Evolutionary conservation across 2,329 filamentous ascomycete genomes (phyloP).

Genomic region (Tolypocladium album): DNA sequence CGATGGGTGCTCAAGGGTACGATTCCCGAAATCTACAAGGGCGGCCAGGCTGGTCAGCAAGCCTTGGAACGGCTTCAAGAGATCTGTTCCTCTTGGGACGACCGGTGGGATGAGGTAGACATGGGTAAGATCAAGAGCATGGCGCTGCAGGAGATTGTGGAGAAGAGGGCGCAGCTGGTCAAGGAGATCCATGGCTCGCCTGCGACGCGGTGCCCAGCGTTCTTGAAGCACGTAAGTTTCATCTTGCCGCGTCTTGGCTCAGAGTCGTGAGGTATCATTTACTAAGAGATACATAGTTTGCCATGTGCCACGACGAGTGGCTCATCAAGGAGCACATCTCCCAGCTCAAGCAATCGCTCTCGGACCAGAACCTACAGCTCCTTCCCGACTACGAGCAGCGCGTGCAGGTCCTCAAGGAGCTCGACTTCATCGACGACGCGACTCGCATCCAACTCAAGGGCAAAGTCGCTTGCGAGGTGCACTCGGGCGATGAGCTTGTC

Average conservation of each 20-base stretch:
- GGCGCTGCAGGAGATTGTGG: conserved; percentile 66
- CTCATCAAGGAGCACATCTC: conserved; percentile 89
- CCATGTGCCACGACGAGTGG: conserved; percentile 96
- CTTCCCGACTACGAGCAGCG: conserved; percentile 95
- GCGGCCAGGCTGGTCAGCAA: conserved; percentile 33
- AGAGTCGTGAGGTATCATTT: not conserved
- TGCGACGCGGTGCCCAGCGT: conserved; percentile 61
- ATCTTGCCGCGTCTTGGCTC: not conserved
- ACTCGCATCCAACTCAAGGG: conserved; percentile 90
- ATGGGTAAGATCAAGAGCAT: conserved; percentile 75
- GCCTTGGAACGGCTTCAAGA: conserved; percentile 60
- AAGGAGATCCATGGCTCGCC: conserved; percentile 51
- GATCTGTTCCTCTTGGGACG: conserved; percentile 64
- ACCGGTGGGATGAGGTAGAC: conserved; percentile 76
- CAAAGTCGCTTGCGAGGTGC: conserved; percentile 96
- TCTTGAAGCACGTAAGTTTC: conserved; percentile 75
- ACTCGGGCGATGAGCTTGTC: conserved; percentile 92
- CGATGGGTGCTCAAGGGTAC: conserved; percentile 51
- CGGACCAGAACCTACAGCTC: conserved; percentile 90
- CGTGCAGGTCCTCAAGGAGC: conserved; percentile 80
- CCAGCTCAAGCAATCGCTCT: conserved; percentile 77
- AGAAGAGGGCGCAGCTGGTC: conserved; percentile 56
- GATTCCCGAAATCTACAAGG: conserved; percentile 46
- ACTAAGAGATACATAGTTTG: conserved; percentile 49
- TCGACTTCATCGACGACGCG: conserved; percentile 82